Evolutionary conservation across 768 basidiomycete genomes (phyloP), one percentile per base, ranked within the genome.

Genomic region (Peribolospora kevripleyi): DNA sequence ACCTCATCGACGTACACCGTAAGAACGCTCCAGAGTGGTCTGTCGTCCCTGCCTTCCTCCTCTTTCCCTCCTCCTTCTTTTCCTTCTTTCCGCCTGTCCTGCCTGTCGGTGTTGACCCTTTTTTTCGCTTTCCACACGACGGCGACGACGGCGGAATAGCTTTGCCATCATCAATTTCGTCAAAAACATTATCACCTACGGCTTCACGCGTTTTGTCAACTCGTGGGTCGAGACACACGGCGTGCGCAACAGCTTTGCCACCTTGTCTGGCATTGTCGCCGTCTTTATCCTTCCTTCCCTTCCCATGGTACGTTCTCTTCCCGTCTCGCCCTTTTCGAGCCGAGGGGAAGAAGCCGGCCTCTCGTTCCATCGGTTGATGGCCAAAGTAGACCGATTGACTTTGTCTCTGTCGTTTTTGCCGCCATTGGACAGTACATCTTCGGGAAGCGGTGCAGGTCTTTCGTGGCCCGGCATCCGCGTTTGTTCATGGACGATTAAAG

Each of bases 171-270:
- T 60, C 13, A 55, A 51, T 37, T 58, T 58, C 10, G 53, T 54
- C 54, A 72, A 73, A 62, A 72, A 73, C 58, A 68, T 72, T 62
- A 66, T 71, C 41, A 64, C 72, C n/a, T 73, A 72, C 58, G 68
- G 67, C 2, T 70, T 71, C 58, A 71, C 69, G 42, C 71, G 71
- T 61, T 72, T 71, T 58, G 70, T 70, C 5, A 71, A 70, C 58
- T 68, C 70, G 42, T 70, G 71, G 68, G 66, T 73, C 48, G 57
- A 61, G 42, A 53, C 55, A 14, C 62, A 66, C 48, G 72, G 72
- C 14, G 68, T 72, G 49, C 69, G 68, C 55, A 61, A 67, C 3
- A 69, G 70, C 3, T 63, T 73, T 7, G 61, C 70, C 41, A 70
- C 71, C 53, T 65, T 73, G 8, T 69, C 69, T 6, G 67, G 62